Evolutionary conservation across 2,329 filamentous ascomycete species (phyloP).

Genomic region (Fulvia fulva): DNA sequence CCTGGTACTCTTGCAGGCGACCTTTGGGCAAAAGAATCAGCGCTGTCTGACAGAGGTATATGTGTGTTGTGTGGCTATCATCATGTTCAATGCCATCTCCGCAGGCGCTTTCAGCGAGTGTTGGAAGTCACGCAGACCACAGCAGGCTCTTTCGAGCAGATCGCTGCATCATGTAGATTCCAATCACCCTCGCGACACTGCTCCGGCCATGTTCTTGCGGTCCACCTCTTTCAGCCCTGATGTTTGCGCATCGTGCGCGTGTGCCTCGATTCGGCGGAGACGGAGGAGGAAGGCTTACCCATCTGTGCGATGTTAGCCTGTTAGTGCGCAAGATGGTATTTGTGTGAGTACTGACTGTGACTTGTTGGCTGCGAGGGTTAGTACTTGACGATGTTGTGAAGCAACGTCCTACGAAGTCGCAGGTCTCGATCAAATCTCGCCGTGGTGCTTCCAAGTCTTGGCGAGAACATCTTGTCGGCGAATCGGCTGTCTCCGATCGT

Average conservation of each 20-base stretch:
- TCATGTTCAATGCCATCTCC: constrained; percentile 2
- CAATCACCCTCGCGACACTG: background rate
- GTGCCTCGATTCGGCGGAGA: constrained; percentile 11
- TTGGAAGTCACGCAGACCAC: background rate
- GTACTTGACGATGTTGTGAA: constrained; percentile 1
- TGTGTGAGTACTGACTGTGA: constrained; percentile 26
- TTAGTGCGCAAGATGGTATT: background rate
- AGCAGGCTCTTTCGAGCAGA: background rate
- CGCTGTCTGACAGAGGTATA: constrained; percentile 32
- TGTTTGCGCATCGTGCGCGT: constrained; percentile 10
- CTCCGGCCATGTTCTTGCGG: constrained; percentile 8
- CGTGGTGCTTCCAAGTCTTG: background rate
- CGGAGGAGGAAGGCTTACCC: constrained; percentile 50
- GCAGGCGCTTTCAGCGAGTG: background rate
- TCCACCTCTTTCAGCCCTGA: constrained; percentile 28
- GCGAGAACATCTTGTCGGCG: background rate
- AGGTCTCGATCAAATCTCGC: background rate
- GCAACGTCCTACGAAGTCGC: background rate
- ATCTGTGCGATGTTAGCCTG: constrained; percentile 47
- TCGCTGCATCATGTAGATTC: background rate
- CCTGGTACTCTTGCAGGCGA: constrained; percentile 99
- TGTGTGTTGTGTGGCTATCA: constrained; percentile 7
- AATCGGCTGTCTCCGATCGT: background rate
- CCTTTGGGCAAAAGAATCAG: constrained; percentile 55
- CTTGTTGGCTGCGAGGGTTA: constrained; percentile 13